These are phyloP conservation scores for Talaromyces albobiverticillius DNA, from an alignment of 2,329 filamentous ascomycete genomes.

Conservation along the genomic window DNA sequence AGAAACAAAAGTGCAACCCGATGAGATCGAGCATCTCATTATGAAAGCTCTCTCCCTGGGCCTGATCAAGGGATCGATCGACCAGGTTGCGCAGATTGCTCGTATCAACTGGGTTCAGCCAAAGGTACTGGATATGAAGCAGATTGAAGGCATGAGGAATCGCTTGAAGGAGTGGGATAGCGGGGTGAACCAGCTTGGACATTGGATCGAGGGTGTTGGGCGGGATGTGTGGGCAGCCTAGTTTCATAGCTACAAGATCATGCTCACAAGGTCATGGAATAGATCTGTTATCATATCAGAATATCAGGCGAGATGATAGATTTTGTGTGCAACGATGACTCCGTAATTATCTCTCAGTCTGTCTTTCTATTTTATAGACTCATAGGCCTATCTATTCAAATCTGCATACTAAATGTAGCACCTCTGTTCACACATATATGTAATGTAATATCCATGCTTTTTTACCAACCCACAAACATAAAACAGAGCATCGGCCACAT, in stretches of 20 bases:
- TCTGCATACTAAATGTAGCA: no score
- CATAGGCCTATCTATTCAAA: no score
- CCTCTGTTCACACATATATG: no score
- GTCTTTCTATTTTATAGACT: no score
- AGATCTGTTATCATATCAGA: no score
- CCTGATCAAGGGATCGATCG: slow-evolving; percentile 84
- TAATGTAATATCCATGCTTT: no score
- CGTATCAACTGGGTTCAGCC: slow-evolving; percentile 99
- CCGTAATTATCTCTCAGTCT: no score
- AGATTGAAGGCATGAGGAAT: slow-evolving; percentile 88
- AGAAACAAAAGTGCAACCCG: slow-evolving; percentile 85
- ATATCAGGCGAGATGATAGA: neutral
- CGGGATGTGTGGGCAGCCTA: slow-evolving; percentile 93
- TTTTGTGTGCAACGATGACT: neutral
- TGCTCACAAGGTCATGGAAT: neutral
- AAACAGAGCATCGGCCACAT: no score
- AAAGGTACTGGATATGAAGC: slow-evolving; percentile 92
- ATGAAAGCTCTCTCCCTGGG: slow-evolving; percentile 99
- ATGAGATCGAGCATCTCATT: slow-evolving; percentile 95
- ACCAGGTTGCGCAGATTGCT: slow-evolving; percentile 91
- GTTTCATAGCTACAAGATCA: neutral
- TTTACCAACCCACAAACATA: no score
- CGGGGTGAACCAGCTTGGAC: slow-evolving; percentile 91
- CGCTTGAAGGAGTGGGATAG: slow-evolving; percentile 91
- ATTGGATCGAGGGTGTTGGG: slow-evolving; percentile 92